Base-by-base conservation (phyloP, 2,329 filamentous ascomycete genomes). In the Keithomyces neogunnii region DNA sequence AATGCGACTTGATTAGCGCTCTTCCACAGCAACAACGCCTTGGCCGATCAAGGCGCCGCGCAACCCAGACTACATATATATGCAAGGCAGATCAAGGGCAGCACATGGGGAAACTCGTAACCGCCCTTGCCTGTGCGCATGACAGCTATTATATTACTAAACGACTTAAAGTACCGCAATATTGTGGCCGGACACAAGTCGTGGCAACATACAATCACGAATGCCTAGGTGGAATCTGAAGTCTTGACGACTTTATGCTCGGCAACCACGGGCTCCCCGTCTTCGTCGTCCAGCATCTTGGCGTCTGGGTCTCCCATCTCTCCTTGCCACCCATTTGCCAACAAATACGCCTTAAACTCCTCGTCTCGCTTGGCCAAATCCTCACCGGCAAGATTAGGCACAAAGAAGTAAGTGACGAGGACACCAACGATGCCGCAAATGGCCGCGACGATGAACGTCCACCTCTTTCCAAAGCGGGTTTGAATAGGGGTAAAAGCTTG, bases 381-480 rank as follows among this genome's bases (percentile, higher is more conserved):
- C 44, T 74, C 72, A 8, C 71, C 72, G 1, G 63, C 69, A 26
- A 75, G 54, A 56, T 75, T 63, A 1, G 72, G 71, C 1, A 77
- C 64, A 46, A 76, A 76, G 55, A 76, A 68, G 47, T 62, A 74
- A 0, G 73, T 76, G 4, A 77, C 73, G 5, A 73, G 32, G 8
- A 77, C 64, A 0, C 74, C 74, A 1, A 65, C 66, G 10, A 77
- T 67, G 13, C 73, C 74, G 48, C 71, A 75, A 33, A 77, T 74
- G 2, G 74, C 74, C 7, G 74, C 74, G 48, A 77, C 71, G 53
- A 78, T 75, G 47, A 77, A 77, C 0, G 74, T 77, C 72, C 72
- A 76, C 35, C 65, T 66, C 57, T 76, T 73, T 0, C 74, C 73
- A 1, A 76, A 62, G 39, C 70, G 60, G 5, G 60, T 62, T 49